Conservation (phyloP, 345 rosid genomes). For the Crucihimalaya himalaica region DNA sequence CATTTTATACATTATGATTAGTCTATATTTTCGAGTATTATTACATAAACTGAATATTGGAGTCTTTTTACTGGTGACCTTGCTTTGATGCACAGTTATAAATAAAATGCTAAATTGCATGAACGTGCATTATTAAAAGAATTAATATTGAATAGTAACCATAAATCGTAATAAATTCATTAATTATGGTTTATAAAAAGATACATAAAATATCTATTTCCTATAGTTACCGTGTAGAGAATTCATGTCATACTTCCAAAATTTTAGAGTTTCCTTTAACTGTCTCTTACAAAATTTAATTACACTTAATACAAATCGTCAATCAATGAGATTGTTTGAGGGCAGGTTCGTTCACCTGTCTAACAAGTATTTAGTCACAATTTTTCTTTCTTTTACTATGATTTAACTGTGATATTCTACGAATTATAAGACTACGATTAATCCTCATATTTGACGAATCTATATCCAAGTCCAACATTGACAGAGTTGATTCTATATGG, state of each 20-base stretch:
- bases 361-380: background rate
- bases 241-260: conserved; percentile 17
- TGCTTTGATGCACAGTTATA: background rate
- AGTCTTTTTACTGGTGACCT: background rate
- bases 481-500: background rate
- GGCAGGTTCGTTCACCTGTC: conserved; percentile 23
- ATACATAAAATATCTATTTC: background rate
- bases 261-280: background rate
- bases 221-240: background rate
- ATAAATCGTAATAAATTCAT: background rate
- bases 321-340: conserved; percentile 27
- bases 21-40: background rate
- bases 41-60: background rate
- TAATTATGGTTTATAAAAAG: background rate
- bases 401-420: background rate
- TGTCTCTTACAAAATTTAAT: background rate
- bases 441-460: background rate
- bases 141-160: background rate
- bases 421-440: background rate
- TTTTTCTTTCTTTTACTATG: background rate
- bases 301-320: conserved; percentile 3
- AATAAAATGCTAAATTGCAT: background rate
- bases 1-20: background rate
- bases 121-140: conserved; percentile 4
- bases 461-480: background rate